Base-by-base conservation (phyloP, 352 stramenopile genomes). In the Pythium chondricola region DNA sequence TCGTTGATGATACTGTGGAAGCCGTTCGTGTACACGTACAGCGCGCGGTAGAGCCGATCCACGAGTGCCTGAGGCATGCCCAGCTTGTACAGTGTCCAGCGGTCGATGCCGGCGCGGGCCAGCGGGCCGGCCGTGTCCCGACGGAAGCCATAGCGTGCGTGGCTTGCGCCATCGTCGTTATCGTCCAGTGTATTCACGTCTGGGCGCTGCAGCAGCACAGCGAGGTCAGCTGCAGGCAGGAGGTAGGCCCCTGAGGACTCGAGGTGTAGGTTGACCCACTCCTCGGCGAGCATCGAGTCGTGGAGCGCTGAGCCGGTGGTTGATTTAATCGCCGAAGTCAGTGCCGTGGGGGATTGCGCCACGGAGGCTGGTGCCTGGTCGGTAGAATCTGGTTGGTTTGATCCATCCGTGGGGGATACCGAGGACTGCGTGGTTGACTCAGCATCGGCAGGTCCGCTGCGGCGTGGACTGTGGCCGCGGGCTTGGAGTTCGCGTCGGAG, bases 1-100 rank as follows among this genome's bases (percentile, higher is more conserved):
- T 92, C 78, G 39, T 80, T 80, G 59, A 92, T 87, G 47, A 92
- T 71, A 29, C 77, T 89, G 67, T 89, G 78, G 35, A 92, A 92
- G 6, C 80, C 78, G 43, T 86, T 92, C 13, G 78, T 88, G 58
- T 92, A 89, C 21, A 92, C 77, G 61, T 89, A 92, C 5, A 92
- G 56, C 18, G 75, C 77, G n/a, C 80, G 73, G 46, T 87, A 92
- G 2, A 92, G 60, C 1, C 80, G 71, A 54, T 89, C 77, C 5
- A 92, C 80, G 13, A 92, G 61, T 11, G 82, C 69, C 43, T 85
- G 85, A 0, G 80, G 76, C 75, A 92, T 85, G 0, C 78, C 78
- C 6, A 92, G 65, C 4, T 62, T 72, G 50, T 89, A 84, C 4
- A 92, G 48, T 9, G 80, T 88, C 31, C 49, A 65, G 4, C 78